Evolutionary conservation across 139 green algal genomes (phyloP).

Genomic region (Edaphochlamys debaryana): DNA sequence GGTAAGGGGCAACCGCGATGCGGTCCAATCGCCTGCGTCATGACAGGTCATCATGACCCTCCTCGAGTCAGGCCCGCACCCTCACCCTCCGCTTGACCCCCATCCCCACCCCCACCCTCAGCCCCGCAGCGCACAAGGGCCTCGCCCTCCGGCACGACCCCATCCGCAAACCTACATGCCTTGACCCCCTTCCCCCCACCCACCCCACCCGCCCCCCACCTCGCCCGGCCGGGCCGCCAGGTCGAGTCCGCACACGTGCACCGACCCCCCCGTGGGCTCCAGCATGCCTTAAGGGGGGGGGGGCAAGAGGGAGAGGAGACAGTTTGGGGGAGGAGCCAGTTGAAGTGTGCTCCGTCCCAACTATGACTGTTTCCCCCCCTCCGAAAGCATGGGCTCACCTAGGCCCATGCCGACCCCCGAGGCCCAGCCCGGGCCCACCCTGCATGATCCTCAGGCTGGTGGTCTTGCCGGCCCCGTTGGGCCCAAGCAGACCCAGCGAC

Average conservation of each 20-base stretch:
- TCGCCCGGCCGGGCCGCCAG: background rate
- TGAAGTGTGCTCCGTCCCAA: no score
- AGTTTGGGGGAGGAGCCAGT: background rate
- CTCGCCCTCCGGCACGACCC: no score
- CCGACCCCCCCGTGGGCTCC: slow-evolving; percentile 45
- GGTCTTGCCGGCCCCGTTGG: slow-evolving; percentile 88
- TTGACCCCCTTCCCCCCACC: background rate
- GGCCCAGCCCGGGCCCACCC: background rate
- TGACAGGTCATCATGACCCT: no score
- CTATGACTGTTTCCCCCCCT: no score
- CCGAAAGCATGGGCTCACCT: no score
- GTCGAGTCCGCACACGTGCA: slow-evolving; percentile 46
- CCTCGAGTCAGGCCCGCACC: no score
- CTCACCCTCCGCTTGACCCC: no score
- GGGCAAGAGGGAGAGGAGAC: background rate
- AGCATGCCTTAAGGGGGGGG: slow-evolving; percentile 22
- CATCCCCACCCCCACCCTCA: no score
- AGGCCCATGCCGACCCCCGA: background rate
- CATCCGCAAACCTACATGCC: no score
- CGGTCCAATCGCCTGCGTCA: no score
- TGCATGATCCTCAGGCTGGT: slow-evolving; percentile 68
- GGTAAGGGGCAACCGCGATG: no score
- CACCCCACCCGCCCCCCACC: background rate
- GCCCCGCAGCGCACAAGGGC: no score
- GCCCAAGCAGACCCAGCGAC: slow-evolving; percentile 83